Evolutionary conservation across 768 basidiomycete species (phyloP).

Genomic region (Chiua virens): DNA sequence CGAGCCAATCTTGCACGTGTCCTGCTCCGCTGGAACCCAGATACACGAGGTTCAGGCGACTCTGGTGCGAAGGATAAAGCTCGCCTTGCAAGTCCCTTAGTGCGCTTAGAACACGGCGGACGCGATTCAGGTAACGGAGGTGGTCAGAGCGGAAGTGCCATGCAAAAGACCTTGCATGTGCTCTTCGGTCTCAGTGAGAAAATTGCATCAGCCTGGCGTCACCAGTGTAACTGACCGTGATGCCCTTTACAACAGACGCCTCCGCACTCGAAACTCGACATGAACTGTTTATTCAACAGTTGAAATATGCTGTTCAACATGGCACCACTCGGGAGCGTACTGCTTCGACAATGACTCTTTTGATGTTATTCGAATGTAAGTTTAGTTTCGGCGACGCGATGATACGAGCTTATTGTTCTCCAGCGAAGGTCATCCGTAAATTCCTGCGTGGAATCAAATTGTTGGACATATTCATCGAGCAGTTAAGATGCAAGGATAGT

Average conservation of each 20-base stretch:
- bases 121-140: too few species aligned
- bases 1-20: slow-evolving; percentile 13
- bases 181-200: slow-evolving; percentile 15
- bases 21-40: slow-evolving; percentile 2
- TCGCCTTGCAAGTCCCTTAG: too few species aligned
- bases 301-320: background rate
- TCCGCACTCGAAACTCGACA: background rate
- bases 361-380: slow-evolving; percentile 19
- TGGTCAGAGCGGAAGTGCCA: background rate
- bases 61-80: background rate
- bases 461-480: slow-evolving; percentile 12
- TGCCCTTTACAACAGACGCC: slow-evolving; percentile 1
- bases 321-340: slow-evolving; percentile 11
- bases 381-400: background rate
- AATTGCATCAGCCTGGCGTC: background rate
- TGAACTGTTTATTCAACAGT: slow-evolving; percentile 3
- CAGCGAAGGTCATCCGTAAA: background rate
- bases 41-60: background rate
- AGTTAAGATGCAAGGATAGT: slow-evolving; percentile 8
- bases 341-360: slow-evolving; percentile 17
- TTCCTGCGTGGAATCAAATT: slow-evolving; percentile 4
- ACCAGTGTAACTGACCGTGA: background rate
- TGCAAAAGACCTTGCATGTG: background rate
- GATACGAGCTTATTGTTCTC: background rate
- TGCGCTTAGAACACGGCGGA: too few species aligned